A percentile compares a stretch with the other conserved stretches of the same genome.
phyloP scores from a whole-genome alignment of 2,329 filamentous ascomycete genomes.

The Diplodia scrobiculata region DNA sequence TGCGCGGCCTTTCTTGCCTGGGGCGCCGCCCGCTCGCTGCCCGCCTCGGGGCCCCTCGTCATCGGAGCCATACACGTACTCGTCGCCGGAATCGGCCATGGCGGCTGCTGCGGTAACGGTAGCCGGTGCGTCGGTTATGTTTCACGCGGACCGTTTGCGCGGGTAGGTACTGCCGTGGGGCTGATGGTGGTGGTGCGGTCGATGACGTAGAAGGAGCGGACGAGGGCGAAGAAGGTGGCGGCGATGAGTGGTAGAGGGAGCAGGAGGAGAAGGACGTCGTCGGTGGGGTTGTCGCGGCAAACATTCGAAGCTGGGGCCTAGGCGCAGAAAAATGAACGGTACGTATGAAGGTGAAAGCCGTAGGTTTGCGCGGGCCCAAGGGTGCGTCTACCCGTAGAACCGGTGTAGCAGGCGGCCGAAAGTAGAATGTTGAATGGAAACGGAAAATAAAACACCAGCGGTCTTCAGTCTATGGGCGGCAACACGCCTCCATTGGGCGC shows the following conservation, averaged over 20 bases:
- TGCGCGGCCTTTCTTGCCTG: slow-evolving; percentile 29
- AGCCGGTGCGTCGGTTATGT: background rate
- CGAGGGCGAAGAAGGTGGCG: background rate
- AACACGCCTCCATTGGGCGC: slow-evolving; percentile 17
- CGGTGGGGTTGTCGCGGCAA: slow-evolving; percentile 13
- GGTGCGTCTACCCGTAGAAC: background rate
- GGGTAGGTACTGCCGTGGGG: background rate
- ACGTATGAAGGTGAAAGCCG: background rate
- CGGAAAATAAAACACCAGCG: background rate
- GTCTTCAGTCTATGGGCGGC: background rate
- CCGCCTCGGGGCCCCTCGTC: slow-evolving; percentile 57
- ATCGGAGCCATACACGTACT: slow-evolving; percentile 67
- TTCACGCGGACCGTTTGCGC: background rate
- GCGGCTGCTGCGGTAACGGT: slow-evolving; percentile 25
- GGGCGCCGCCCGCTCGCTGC: slow-evolving; percentile 34
- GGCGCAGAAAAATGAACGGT: background rate
- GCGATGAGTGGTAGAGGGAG: background rate
- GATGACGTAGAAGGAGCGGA: background rate
- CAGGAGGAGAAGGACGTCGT: background rate
- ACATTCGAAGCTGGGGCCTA: slow-evolving; percentile 20
- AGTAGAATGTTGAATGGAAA: background rate
- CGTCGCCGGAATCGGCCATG: slow-evolving; percentile 75
- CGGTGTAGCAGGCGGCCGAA: background rate
- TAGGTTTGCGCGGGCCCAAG: background rate
- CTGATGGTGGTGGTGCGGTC: background rate